Evolutionary conservation across 2,329 filamentous ascomycete species (phyloP), one percentile per base, ranked within the genome.

Genomic region (Cercospora sesami): DNA sequence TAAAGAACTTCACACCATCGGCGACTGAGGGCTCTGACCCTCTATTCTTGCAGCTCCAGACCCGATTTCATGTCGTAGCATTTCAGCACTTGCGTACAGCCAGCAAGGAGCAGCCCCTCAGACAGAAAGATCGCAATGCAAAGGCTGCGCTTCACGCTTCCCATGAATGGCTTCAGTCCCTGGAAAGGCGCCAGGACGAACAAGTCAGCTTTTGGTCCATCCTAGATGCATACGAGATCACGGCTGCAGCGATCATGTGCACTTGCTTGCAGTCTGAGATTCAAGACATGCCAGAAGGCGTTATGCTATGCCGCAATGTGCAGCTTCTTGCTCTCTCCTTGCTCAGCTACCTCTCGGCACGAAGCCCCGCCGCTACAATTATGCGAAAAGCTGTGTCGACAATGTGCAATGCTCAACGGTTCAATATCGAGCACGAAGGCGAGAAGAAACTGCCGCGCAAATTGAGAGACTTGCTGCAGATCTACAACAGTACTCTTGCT

Each of bases 341-440:
- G 21, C 48, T 64, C n/a, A 64, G 61, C 45, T 64, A 64, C 12
- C 48, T 57, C 12, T 55, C 45, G 23, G 61, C 48, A 57, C 26
- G 28, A 21, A 30, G 21, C 10, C 28, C 61, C 1, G 48, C 31
- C 14, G 61, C 61, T n/a, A 57, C 61, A 21, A 18, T 21, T 5
- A 36, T 64, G 28, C 61, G 61, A n/a, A 64, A 28, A 10, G 61
- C 45, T n/a, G 26, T 64, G 8, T 26, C 59, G 23, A 9, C 53
- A n/a, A 30, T 57, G 14, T 57, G 53, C 28, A 57, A 31, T 31
- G 21, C 23, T 12, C 23, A 31, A 9, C 23, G 12, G 1, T 6
- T 57, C 6, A 30, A 18, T n/a, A 30, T 57, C 23, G 53, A 57
- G 53, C 53, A 57, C 3, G 53, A 57, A 30, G 23, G 23, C 28